Evolutionary conservation across 2,329 filamentous ascomycete genomes (phyloP).

Genomic region (Colletotrichum cuscutae): DNA sequence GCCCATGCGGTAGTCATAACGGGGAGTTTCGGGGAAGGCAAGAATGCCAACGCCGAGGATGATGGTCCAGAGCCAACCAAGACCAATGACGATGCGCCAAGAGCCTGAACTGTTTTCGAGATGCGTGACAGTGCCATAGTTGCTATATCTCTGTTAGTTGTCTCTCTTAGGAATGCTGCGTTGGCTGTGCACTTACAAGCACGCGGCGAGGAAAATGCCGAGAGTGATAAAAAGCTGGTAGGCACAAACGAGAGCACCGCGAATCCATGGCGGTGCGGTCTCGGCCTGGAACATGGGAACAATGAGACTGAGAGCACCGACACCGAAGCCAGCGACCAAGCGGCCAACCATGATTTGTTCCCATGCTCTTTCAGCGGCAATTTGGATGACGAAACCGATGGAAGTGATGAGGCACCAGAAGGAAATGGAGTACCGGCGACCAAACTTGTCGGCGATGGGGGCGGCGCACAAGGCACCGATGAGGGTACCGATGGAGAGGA

Average conservation of each 20-base stretch:
- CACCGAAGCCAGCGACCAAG: constrained; percentile 72
- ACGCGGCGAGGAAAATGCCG: constrained; percentile 70
- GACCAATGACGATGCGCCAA: constrained; percentile 70
- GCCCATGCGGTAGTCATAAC: constrained; percentile 61
- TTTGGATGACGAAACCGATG: constrained; percentile 75
- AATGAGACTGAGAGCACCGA: constrained; percentile 72
- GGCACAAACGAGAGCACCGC: constrained; percentile 71
- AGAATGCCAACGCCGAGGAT: constrained; percentile 60
- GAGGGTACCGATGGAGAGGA: constrained; percentile 69
- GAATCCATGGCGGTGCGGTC: constrained; percentile 72
- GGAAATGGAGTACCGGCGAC: constrained; percentile 71
- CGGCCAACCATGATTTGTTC: constrained; percentile 74
- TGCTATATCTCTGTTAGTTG: constrained; percentile 43
- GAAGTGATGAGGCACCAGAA: constrained; percentile 70
- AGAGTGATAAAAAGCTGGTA: constrained; percentile 81
- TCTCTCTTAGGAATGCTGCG: background rate
- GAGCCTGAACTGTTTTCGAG: constrained; percentile 56
- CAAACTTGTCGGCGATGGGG: constrained; percentile 72
- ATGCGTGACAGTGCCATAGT: constrained; percentile 64
- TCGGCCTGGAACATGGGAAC: constrained; percentile 82
- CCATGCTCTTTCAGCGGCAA: constrained; percentile 66
- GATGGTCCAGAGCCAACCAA: constrained; percentile 62
- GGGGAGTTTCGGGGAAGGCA: constrained; percentile 62
- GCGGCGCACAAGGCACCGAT: constrained; percentile 70
- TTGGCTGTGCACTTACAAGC: constrained; percentile 45